Evolutionary conservation across 176 grass and related monocot genomes (phyloP).

Genomic region (Eragrostis curvula): DNA sequence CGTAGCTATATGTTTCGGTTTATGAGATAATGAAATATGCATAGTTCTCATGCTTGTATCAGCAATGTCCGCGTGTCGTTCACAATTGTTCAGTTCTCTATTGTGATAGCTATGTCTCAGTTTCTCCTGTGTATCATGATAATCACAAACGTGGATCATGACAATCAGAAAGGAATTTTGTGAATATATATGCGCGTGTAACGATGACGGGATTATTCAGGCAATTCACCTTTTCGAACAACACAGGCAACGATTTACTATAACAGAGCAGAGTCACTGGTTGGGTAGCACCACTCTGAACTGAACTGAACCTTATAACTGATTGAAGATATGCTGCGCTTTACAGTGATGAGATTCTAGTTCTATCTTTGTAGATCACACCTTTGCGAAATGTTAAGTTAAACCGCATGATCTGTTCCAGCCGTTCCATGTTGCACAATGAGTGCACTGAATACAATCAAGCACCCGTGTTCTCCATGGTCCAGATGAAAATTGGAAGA

Average conservation of each 20-base stretch:
- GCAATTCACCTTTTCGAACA: neutral
- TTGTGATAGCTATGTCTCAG: neutral
- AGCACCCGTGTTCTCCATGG: neutral
- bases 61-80: neutral
- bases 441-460: neutral
- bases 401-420: neutral
- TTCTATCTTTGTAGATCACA: conserved; percentile 11
- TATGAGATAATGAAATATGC: neutral
- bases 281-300: conserved; percentile 13
- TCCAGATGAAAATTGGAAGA: neutral
- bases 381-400: neutral
- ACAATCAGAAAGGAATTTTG: neutral
- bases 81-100: neutral
- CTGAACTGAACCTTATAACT: conserved; percentile 25
- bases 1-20: neutral
- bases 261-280: conserved; percentile 9
- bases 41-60: neutral
- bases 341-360: conserved; percentile 47
- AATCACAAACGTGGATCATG: neutral
- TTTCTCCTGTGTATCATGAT: too few relatives aligned
- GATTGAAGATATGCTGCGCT: conserved; percentile 19
- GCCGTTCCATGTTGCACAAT: neutral
- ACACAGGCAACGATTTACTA: neutral
- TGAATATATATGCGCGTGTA: neutral
- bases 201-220: neutral